A percentile compares a stretch with the other conserved stretches of the same genome.
phyloP scores from a whole-genome alignment of 108 stramenopile genomes.

The Aurantiochytrium sp. region DNA sequence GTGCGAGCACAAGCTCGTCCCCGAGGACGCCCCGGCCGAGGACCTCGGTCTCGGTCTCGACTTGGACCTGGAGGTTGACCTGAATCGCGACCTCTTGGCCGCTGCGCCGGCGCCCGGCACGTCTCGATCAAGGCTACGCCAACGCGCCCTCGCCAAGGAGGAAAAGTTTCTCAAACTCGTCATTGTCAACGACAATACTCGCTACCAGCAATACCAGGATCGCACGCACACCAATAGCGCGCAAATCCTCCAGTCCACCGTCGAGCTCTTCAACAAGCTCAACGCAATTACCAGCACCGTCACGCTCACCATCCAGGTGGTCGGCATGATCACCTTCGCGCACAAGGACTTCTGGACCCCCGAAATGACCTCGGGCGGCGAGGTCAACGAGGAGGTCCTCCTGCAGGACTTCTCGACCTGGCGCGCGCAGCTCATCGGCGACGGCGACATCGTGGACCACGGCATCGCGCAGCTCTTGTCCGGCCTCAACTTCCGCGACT shows the following conservation, averaged over 20 bases:
- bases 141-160: no score
- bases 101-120: no score
- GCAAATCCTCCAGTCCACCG: not conserved
- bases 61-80: no score
- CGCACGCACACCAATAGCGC: not conserved
- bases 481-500: not conserved
- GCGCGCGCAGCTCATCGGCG: not conserved
- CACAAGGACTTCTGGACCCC: conserved; percentile 7
- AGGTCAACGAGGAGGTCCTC: not conserved
- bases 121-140: no score
- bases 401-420: not conserved
- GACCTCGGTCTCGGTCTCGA: not conserved
- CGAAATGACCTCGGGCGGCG: not conserved
- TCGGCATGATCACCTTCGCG: conserved; percentile 20
- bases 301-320: not conserved
- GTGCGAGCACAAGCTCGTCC: not conserved
- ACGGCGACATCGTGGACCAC: not conserved
- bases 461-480: not conserved
- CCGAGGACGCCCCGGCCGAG: not conserved
- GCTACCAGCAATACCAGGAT: not conserved
- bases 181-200: not conserved
- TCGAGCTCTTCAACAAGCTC: not conserved
- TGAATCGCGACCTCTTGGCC: not conserved
- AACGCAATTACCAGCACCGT: not conserved
- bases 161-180: not conserved